Percentiles rank a stretch among this genome's conserved stretches.
These are phyloP conservation scores for Allium fistulosum DNA, from an alignment of 106 monocot genomes.

Conservation along the genomic window DNA sequence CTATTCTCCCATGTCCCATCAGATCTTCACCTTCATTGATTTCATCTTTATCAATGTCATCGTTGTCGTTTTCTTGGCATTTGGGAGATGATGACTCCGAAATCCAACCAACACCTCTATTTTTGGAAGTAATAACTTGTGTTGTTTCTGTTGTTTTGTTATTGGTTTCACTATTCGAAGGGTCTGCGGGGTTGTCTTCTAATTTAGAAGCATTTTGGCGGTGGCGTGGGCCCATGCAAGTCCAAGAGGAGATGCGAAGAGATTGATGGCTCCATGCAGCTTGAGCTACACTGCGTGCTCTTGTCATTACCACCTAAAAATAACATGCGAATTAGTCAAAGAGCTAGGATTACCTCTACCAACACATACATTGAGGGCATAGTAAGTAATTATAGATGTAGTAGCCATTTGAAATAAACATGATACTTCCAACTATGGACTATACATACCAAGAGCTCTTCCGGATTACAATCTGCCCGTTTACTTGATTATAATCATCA, in stretches of 20 bases:
- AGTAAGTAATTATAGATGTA: too few relatives aligned
- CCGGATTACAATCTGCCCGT: too few relatives aligned
- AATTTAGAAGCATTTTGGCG: conserved; percentile 28
- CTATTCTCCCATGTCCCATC: conserved; percentile 28
- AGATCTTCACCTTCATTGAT: conserved; percentile 47
- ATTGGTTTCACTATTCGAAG: conserved; percentile 9
- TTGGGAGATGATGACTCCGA: conserved; percentile 24
- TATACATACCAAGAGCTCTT: too few relatives aligned
- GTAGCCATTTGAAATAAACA: neutral
- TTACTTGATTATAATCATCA: neutral
- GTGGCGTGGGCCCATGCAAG: conserved; percentile 86
- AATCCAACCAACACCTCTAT: conserved; percentile 24
- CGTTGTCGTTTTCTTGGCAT: conserved; percentile 11
- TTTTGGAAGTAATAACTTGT: conserved; percentile 28
- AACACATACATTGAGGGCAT: too few relatives aligned
- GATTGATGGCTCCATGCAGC: conserved; percentile 81
- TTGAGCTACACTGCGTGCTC: conserved; percentile 80
- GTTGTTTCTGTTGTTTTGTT: conserved; percentile 11
- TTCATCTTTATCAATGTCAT: conserved; percentile 24
- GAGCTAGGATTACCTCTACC: neutral
- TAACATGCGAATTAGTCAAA: neutral
- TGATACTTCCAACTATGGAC: neutral
- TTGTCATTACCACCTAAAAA: conserved; percentile 76
- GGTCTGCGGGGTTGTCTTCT: conserved; percentile 16
- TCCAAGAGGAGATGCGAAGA: conserved; percentile 79